These are phyloP conservation scores for Jatropha multifida DNA, from an alignment of 441 rosid genomes.

Conservation along the genomic window DNA sequence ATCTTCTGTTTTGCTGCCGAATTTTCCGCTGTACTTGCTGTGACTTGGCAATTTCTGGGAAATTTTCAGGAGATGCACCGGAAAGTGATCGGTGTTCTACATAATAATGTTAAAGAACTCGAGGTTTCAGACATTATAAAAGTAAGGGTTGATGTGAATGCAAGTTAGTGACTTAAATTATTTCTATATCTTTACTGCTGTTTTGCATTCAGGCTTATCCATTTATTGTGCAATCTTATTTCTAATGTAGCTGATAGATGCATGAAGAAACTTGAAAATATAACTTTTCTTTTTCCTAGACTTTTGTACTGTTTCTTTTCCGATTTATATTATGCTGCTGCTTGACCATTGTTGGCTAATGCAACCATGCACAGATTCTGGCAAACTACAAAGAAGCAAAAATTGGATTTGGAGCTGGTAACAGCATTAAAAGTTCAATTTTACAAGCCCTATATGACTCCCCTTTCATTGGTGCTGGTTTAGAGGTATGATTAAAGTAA, in stretches of 20 bases:
- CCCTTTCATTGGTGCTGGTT: constrained; percentile 76
- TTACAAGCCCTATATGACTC: constrained; percentile 70
- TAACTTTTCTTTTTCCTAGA: constrained; percentile 11
- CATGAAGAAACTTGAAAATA: constrained; percentile 2
- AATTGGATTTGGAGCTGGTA: constrained; percentile 91
- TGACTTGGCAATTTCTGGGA: constrained; percentile 22
- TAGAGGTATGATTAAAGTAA: constrained; percentile 52
- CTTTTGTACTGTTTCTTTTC: neutral
- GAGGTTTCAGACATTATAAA: constrained; percentile 50
- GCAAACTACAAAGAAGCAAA: constrained; percentile 68
- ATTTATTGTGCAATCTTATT: neutral
- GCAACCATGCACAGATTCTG: constrained; percentile 53
- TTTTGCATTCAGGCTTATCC: neutral
- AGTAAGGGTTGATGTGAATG: constrained; percentile 40
- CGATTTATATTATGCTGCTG: neutral
- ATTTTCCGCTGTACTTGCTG: neutral
- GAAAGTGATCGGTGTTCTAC: constrained; percentile 43
- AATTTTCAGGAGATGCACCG: constrained; percentile 56
- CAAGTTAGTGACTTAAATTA: constrained; percentile 18
- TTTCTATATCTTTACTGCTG: neutral
- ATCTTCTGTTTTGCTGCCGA: constrained; percentile 24
- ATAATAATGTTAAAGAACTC: constrained; percentile 54
- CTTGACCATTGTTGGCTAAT: constrained; percentile 12
- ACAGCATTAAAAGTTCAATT: constrained; percentile 60
- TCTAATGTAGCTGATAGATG: constrained; percentile 5